These are phyloP conservation scores for Termitomyces sp. DNA, from an alignment of 768 basidiomycete species.

Conservation along the genomic window DNA sequence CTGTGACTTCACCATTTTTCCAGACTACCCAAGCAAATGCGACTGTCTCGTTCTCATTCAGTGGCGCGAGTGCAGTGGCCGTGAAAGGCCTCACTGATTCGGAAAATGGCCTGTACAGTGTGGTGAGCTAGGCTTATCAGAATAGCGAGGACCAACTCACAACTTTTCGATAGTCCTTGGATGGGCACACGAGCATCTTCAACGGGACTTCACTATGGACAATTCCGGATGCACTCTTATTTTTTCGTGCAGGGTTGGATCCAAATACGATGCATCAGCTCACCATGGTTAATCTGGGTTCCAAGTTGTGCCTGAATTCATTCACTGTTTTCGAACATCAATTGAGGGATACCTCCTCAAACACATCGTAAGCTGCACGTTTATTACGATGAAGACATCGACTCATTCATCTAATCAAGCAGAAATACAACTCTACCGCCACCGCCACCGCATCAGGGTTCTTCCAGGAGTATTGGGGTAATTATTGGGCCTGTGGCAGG, in stretches of 20 bases:
- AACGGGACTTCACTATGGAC: constrained; percentile 14
- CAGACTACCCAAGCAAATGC: constrained; percentile 11
- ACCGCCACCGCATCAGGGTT: neutral
- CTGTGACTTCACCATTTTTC: constrained; percentile 11
- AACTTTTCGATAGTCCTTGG: constrained; percentile 7
- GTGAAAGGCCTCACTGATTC: constrained; percentile 11
- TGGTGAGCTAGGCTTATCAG: constrained; percentile 2
- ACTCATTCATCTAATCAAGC: neutral
- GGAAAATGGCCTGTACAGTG: constrained; percentile 14
- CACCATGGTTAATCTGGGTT: constrained; percentile 12
- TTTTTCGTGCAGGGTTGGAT: constrained; percentile 15
- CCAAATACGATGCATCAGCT: constrained; percentile 10
- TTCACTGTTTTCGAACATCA: constrained; percentile 13
- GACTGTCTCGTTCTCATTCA: constrained; percentile 14
- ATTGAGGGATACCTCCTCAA: constrained; percentile 1
- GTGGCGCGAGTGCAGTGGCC: constrained; percentile 12
- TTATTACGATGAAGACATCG: neutral
- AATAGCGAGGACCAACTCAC: neutral
- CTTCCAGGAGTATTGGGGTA: constrained; percentile 8
- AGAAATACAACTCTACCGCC: neutral
- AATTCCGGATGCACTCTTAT: constrained; percentile 15
- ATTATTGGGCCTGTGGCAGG: constrained; percentile 11
- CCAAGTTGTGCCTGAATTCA: constrained; percentile 14
- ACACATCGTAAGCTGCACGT: constrained; percentile 3
- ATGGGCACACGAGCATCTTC: constrained; percentile 8